phyloP scores from a whole-genome alignment of 306 rosid species.

The Comarum palustre region DNA sequence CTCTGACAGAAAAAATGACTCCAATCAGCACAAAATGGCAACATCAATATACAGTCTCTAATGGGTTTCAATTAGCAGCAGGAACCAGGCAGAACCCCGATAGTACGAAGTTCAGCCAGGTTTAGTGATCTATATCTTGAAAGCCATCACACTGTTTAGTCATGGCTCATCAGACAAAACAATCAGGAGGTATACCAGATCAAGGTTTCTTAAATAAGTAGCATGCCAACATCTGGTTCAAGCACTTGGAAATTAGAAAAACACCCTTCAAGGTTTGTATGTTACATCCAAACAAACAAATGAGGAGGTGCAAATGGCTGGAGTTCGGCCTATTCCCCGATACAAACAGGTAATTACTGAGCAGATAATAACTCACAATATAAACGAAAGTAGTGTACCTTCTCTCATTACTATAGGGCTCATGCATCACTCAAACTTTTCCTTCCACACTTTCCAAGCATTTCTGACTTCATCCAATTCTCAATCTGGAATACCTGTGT shows the following conservation, averaged over 20 bases:
- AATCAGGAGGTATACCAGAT: not conserved
- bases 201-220: not conserved
- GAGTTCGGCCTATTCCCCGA: not conserved
- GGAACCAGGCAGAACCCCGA: not conserved
- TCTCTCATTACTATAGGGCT: conserved; percentile 19
- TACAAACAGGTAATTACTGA: not conserved
- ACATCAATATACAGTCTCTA: not conserved
- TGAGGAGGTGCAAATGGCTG: not conserved
- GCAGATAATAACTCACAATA: not conserved
- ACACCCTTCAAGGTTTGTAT: not conserved
- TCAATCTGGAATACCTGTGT: conserved; percentile 60
- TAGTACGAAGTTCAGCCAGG: not conserved
- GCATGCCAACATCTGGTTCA: not conserved
- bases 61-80: not conserved
- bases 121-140: not conserved
- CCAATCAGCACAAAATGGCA: not conserved
- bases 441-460: conserved; percentile 78
- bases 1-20: not conserved
- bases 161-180: not conserved
- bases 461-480: conserved; percentile 65
- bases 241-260: not conserved
- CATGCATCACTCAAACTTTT: conserved; percentile 31
- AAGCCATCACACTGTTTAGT: not conserved
- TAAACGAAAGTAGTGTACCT: conserved; percentile 1
- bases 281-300: not conserved